Evolutionary conservation across 768 basidiomycete species (phyloP).

Genomic region (Pleurotus platypus): DNA sequence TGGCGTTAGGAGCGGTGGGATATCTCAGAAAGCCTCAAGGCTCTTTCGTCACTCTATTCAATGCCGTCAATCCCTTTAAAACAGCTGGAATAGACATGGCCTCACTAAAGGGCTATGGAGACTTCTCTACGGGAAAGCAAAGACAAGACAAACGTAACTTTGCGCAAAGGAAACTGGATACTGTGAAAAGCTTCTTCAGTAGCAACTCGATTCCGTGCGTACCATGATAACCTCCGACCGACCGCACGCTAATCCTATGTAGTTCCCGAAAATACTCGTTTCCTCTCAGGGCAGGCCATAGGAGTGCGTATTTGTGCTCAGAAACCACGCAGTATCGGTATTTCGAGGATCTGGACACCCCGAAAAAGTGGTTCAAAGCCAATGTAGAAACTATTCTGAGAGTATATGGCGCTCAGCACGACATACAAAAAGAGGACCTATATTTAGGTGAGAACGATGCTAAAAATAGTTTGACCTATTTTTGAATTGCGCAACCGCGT

Average conservation of each 20-base stretch:
- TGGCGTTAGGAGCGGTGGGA: constrained; percentile 71
- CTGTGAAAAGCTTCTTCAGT: constrained; percentile 45
- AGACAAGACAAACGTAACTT: constrained; percentile 57
- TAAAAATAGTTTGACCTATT: background rate
- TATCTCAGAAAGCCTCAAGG: constrained; percentile 69
- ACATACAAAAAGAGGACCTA: constrained; percentile 57
- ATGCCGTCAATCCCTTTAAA: constrained; percentile 54
- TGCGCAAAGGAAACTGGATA: constrained; percentile 56
- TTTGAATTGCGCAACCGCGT: background rate
- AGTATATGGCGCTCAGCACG: constrained; percentile 44
- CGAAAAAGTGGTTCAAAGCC: constrained; percentile 70
- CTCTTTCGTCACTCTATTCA: constrained; percentile 68
- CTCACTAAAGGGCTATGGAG: constrained; percentile 63
- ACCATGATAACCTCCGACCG: too few relatives aligned
- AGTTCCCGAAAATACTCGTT: constrained; percentile 47
- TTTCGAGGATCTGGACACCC: constrained; percentile 56
- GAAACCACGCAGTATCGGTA: constrained; percentile 71
- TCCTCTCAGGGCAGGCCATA: constrained; percentile 61
- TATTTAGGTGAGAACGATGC: constrained; percentile 37
- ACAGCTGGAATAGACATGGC: constrained; percentile 46
- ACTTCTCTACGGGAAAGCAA: constrained; percentile 42
- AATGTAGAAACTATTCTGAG: constrained; percentile 64
- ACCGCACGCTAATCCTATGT: constrained; percentile 11
- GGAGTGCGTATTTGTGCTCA: constrained; percentile 61
- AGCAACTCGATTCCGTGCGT: constrained; percentile 19